phyloP scores from a whole-genome alignment of 495 filamentous ascomycete genomes.

The Massariosphaeria phaeospora region DNA sequence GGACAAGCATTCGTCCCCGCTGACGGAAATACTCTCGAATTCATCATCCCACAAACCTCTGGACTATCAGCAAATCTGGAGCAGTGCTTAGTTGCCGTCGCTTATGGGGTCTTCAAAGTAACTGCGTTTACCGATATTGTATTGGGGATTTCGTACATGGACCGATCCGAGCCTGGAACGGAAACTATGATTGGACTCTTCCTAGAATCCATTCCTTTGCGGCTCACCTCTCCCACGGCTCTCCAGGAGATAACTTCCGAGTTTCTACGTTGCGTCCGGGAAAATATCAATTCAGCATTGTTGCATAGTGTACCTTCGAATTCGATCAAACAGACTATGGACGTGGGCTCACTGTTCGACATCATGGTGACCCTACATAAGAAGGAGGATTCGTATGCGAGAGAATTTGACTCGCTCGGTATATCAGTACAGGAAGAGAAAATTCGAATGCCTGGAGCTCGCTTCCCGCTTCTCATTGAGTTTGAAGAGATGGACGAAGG shows the following conservation, averaged over 20 bases:
- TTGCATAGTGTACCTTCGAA: slow-evolving; percentile 4
- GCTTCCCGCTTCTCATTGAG: slow-evolving; percentile 15
- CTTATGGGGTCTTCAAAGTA: background rate
- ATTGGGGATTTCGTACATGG: slow-evolving; percentile 6
- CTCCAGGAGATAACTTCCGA: background rate
- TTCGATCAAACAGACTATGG: background rate
- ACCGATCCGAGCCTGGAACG: slow-evolving; percentile 14
- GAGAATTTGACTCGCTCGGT: background rate
- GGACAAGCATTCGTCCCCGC: too few species aligned
- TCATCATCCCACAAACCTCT: too few species aligned
- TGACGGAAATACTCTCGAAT: too few species aligned
- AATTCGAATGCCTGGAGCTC: slow-evolving; percentile 1
- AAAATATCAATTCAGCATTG: background rate
- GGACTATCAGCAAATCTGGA: too few species aligned
- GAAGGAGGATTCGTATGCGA: background rate
- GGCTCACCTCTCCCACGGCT: background rate
- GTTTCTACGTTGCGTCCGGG: background rate
- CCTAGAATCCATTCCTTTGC: slow-evolving; percentile 17
- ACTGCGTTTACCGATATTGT: slow-evolving; percentile 8
- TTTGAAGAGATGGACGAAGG: slow-evolving; percentile 11
- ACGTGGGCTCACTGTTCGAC: slow-evolving; percentile 5
- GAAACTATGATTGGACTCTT: slow-evolving; percentile 14
- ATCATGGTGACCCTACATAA: slow-evolving; percentile 14
- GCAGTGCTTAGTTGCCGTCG: background rate
- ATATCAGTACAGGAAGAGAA: background rate